These are phyloP conservation scores for Epichloe aotearoae DNA, from an alignment of 2,329 filamentous ascomycete species.

Conservation along the genomic window DNA sequence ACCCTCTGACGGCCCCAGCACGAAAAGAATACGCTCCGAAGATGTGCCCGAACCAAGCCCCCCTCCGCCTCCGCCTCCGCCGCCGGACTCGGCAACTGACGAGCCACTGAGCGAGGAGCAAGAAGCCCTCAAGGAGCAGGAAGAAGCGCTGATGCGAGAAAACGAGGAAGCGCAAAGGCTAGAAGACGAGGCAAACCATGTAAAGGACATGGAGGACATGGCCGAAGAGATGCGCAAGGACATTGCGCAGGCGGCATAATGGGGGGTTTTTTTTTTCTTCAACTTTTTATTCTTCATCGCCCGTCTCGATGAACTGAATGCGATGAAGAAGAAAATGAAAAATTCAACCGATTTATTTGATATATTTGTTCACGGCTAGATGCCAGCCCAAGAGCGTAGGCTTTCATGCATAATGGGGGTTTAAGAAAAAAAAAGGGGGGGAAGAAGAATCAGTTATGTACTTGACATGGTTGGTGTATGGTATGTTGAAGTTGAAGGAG, in stretches of 20 bases:
- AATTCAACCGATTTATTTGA: not conserved
- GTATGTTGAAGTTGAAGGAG: too few species aligned
- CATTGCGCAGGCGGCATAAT: slow-evolving; percentile 9
- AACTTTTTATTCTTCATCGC: not conserved
- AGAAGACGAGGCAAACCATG: slow-evolving; percentile 31
- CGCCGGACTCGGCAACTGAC: slow-evolving; percentile 24
- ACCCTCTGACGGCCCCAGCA: slow-evolving; percentile 41
- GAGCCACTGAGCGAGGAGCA: slow-evolving; percentile 23
- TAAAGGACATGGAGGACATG: slow-evolving; percentile 14
- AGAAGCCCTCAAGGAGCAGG: slow-evolving; percentile 33
- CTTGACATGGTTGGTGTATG: too few species aligned
- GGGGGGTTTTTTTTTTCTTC: not conserved
- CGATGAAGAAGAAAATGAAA: not conserved
- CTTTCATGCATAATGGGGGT: not conserved
- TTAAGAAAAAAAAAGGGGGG: too few species aligned
- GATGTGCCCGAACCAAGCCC: slow-evolving; percentile 25
- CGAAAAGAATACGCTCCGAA: slow-evolving; percentile 39
- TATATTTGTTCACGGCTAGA: not conserved
- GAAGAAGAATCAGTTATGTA: too few species aligned
- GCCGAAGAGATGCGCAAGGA: slow-evolving; percentile 13
- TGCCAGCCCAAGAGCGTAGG: not conserved
- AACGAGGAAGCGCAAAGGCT: slow-evolving; percentile 41
- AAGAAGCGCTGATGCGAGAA: slow-evolving; percentile 36
- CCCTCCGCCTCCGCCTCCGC: slow-evolving; percentile 37
- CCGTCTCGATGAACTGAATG: not conserved